phyloP scores from a whole-genome alignment of 2,329 filamentous ascomycete genomes.

The Fusarium multiceps region DNA sequence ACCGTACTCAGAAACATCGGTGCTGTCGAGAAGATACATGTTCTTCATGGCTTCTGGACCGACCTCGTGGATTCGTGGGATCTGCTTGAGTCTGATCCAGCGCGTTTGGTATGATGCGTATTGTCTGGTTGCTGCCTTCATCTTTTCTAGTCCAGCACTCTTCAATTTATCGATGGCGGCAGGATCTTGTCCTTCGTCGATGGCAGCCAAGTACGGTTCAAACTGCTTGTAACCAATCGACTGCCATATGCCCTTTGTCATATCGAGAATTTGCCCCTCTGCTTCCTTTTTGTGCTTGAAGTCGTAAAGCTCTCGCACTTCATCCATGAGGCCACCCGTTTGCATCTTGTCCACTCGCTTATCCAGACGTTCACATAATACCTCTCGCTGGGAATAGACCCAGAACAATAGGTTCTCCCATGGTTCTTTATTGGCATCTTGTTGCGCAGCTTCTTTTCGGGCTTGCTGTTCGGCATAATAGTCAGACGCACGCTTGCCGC shows the following conservation, averaged over 20 bases:
- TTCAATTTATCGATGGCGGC: conserved; percentile 66
- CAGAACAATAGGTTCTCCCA: conserved; percentile 81
- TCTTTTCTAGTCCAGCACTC: conserved; percentile 73
- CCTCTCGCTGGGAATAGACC: conserved; percentile 80
- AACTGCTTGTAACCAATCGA: conserved; percentile 97
- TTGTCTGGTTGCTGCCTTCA: conserved; percentile 84
- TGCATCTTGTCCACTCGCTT: conserved; percentile 88
- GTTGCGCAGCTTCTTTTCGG: conserved; percentile 49
- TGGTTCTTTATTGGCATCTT: conserved; percentile 40
- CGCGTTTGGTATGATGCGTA: conserved; percentile 87
- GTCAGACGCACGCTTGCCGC: conserved; percentile 83
- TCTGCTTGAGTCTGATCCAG: conserved; percentile 88
- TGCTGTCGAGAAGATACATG: conserved; percentile 86
- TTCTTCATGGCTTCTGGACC: conserved; percentile 62
- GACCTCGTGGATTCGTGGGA: conserved; percentile 72
- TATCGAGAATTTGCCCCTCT: conserved; percentile 70
- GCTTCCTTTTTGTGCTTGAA: conserved; percentile 52
- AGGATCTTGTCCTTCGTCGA: conserved; percentile 46
- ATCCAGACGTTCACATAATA: conserved; percentile 77
- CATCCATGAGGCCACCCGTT: conserved; percentile 61
- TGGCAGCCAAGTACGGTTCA: conserved; percentile 72
- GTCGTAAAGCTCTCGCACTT: conserved; percentile 60
- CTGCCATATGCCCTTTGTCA: conserved; percentile 89
- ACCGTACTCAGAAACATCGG: conserved; percentile 71
- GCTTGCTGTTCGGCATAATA: conserved; percentile 82